Evolutionary conservation across 192 early-diverging fungal genomes (phyloP).

Genomic region (Obelidium mucronatum): DNA sequence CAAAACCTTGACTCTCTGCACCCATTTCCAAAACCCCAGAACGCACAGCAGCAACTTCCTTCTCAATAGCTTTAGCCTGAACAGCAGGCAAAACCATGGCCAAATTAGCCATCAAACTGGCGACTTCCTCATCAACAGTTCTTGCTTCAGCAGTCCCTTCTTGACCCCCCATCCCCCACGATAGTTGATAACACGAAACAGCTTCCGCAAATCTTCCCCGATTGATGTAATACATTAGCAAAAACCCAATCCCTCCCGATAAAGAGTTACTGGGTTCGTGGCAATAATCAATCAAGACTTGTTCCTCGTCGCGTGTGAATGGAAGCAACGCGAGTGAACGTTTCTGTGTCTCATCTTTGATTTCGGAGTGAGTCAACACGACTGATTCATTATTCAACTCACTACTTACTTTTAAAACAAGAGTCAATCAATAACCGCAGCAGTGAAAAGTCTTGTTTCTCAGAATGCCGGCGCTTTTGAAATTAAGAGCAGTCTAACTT

Average conservation of each 20-base stretch:
- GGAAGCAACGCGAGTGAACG: neutral
- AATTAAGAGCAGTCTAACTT: too few relatives aligned
- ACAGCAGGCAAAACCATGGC: neutral
- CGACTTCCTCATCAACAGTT: neutral
- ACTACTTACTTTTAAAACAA: conserved; percentile 6
- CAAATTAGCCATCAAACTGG: neutral
- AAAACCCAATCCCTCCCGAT: neutral
- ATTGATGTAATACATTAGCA: neutral
- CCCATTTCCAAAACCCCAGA: too few relatives aligned
- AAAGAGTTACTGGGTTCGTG: neutral
- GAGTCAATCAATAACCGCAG: neutral
- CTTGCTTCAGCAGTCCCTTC: neutral
- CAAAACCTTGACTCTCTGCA: too few relatives aligned
- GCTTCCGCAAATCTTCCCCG: conserved; percentile 11
- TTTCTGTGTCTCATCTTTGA: neutral
- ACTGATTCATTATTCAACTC: neutral
- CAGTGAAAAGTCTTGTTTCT: neutral
- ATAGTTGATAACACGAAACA: neutral
- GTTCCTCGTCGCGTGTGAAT: conserved; percentile 1
- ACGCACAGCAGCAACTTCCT: too few relatives aligned
- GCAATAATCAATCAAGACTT: neutral
- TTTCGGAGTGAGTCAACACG: neutral
- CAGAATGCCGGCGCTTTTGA: neutral
- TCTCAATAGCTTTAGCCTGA: neutral
- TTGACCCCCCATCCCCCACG: neutral